phyloP scores from a whole-genome alignment of 306 rosid species.

The Cucumis sativus region Cucumber_9930_V3 NC_026657.2:8040001-8040500 shows the following conservation, averaged over 20 bases:
- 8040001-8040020: constrained; percentile 50
- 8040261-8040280: constrained; percentile 86
- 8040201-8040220: constrained; percentile 43
- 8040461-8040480: background rate
- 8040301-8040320: constrained; percentile 10
- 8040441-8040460: background rate
- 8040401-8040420: background rate
- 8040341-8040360: background rate
- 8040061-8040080: constrained; percentile 55
- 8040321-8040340: background rate
- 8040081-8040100: background rate
- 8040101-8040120: background rate
- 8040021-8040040: constrained; percentile 63
- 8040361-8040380: background rate
- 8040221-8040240: constrained; percentile 73
- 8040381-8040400: background rate
- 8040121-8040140: background rate
- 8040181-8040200: constrained; percentile 6
- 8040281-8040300: constrained; percentile 85
- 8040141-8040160: background rate
- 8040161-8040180: background rate
- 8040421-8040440: background rate
- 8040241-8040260: constrained; percentile 64
- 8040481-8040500: background rate
- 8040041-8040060: constrained; percentile 92